Percentiles rank a stretch among this genome's conserved stretches.
Conservation (phyloP, 1,284 basidiomycete genomes). For the Melampsora larici-populina region DNA sequence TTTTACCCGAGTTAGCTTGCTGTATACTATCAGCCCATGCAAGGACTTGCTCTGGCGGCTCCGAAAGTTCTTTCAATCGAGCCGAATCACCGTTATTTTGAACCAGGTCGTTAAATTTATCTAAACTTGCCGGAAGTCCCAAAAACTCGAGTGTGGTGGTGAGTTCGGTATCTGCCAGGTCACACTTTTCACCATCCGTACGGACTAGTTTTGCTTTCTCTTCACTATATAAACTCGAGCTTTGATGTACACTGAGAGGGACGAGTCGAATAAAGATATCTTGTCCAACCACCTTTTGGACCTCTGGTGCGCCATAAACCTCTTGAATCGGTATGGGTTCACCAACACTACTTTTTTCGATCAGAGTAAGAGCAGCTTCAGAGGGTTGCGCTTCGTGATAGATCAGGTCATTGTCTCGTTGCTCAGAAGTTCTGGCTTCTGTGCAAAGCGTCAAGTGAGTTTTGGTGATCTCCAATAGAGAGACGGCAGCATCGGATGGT, state of each 20-base stretch:
- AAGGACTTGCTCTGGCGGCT: constrained; percentile 70
- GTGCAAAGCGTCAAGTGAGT: constrained; percentile 72
- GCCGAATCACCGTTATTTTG: constrained; percentile 63
- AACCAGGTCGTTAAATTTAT: constrained; percentile 70
- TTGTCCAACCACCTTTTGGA: constrained; percentile 88
- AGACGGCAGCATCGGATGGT: constrained; percentile 77
- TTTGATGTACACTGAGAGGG: constrained; percentile 91
- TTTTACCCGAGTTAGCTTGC: constrained; percentile 64
- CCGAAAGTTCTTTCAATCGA: constrained; percentile 55
- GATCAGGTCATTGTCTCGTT: constrained; percentile 92
- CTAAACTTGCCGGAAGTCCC: constrained; percentile 73
- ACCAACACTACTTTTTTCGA: constrained; percentile 73
- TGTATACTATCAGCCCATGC: constrained; percentile 74
- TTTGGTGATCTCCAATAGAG: constrained; percentile 77
- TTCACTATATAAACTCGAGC: constrained; percentile 92
- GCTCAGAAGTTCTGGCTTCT: constrained; percentile 72
- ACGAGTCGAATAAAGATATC: constrained; percentile 86
- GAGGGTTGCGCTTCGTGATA: constrained; percentile 91
- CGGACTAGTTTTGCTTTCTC: constrained; percentile 97
- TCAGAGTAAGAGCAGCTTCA: constrained; percentile 70
- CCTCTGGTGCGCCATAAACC: constrained; percentile 82
- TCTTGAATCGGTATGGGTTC: constrained; percentile 87
- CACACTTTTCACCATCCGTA: constrained; percentile 79
- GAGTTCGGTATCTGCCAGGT: constrained; percentile 75
- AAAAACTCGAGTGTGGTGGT: constrained; percentile 76